Base-by-base conservation (phyloP, 805 yeast species). In the Limtongia smithiae region DNA sequence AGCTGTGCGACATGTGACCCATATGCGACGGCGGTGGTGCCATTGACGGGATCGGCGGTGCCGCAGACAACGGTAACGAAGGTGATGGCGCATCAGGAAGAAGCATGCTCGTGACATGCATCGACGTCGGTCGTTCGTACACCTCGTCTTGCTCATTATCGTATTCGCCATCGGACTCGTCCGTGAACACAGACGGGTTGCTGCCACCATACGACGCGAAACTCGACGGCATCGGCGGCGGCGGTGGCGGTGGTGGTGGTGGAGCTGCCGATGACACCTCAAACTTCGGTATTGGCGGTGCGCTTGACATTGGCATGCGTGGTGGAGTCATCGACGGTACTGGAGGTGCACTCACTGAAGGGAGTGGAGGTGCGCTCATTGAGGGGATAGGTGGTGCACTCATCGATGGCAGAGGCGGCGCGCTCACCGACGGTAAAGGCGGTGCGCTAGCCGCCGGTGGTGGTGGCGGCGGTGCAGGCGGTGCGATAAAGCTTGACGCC, bases 1-100 rank as follows among this genome's bases (percentile, higher is more conserved):
- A 31, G 9, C 7, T 24, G 17, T 17, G 34, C 17, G 18, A 18
- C 3, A 31, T 9, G n/a, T 43, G 30, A 20, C 41, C 34, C 20
- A 43, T 37, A 14, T 30, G 40, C 11, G 67, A 54, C 4, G 70
- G 62, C 6, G 69, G 68, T 1, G 70, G 67, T 24, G 73, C 68
- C 1, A 67, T 64, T 3, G 65, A 60, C 7, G 44, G 60, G 38
- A 27, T 44, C 38, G 41, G 15, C n/a, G 59, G 31, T 6, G 68
- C 59, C 15, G 72, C 65, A 18, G 74, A 65, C 1, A 69, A 65
- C 4, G 54, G 42, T 1, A 52, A 37, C 11, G 68, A 62, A 8
- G 72, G 68, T 11, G 74, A 66, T 2, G 34, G 34, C 34, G n/a
- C 34, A 14, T 15, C 20, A 12, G 42, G 49, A 14, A 46, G 37